These are phyloP conservation scores for Centella asiatica DNA, from an alignment of 129 eudicot genomes.

Conservation along the genomic window DNA sequence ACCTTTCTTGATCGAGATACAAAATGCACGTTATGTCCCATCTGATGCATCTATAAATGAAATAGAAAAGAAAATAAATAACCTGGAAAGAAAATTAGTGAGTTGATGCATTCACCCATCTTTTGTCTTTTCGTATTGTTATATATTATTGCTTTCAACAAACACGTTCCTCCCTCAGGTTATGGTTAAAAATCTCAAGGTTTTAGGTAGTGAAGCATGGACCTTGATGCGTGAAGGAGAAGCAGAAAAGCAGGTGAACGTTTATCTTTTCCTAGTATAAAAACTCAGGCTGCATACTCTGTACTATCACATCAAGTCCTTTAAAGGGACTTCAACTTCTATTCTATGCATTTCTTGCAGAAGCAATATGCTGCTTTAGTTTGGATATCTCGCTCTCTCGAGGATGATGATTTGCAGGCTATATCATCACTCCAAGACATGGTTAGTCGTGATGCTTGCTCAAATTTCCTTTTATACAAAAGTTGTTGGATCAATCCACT, in stretches of 20 bases:
- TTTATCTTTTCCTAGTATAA: not conserved
- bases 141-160: conserved; percentile 4
- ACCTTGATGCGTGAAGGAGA: conserved; percentile 98
- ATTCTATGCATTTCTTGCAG: conserved; percentile 32
- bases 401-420: conserved; percentile 47
- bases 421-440: conserved; percentile 63
- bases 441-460: conserved; percentile 28
- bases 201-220: conserved; percentile 73
- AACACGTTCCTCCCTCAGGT: conserved; percentile 39
- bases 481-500: not conserved
- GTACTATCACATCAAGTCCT: not conserved
- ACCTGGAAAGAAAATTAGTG: conserved; percentile 58
- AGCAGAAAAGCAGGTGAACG: conserved; percentile 91
- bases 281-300: conserved; percentile 9
- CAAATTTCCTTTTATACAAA: not conserved
- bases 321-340: conserved; percentile 1
- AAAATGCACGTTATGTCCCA: conserved; percentile 66
- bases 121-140: conserved; percentile 1
- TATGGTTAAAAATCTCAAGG: conserved; percentile 72
- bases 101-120: conserved; percentile 16
- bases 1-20: conserved; percentile 88
- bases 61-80: conserved; percentile 63
- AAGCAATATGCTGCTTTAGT: conserved; percentile 95
- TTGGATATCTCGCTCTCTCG: conserved; percentile 79
- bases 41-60: conserved; percentile 53